A percentile compares a stretch with the other conserved stretches of the same genome.
Conservation (phyloP, 176 grass and related monocot species). For the Carex parvula region DNA sequence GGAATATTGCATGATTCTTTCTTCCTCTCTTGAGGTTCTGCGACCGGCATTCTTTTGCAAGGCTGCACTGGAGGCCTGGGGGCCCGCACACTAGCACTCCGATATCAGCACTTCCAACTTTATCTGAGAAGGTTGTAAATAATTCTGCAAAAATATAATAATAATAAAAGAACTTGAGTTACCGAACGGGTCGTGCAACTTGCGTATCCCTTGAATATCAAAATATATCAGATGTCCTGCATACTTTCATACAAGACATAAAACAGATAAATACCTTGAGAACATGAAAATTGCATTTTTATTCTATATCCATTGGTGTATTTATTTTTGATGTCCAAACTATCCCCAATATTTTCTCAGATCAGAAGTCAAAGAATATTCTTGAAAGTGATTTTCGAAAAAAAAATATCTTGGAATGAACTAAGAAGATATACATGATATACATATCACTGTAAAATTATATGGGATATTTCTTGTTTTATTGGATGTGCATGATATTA, state of each 20-base stretch:
- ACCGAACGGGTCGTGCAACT: not conserved
- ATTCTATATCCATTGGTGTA: not conserved
- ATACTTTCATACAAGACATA: not conserved
- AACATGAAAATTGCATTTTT: not conserved
- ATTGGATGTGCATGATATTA: not conserved
- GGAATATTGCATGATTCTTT: conserved; percentile 58
- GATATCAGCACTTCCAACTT: conserved; percentile 27
- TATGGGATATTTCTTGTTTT: not conserved
- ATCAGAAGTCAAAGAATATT: not conserved
- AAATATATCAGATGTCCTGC: not conserved
- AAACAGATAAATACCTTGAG: not conserved
- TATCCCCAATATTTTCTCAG: not conserved
- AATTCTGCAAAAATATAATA: conserved; percentile 20
- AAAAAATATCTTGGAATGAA: not conserved
- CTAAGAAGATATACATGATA: not conserved
- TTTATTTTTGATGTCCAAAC: not conserved
- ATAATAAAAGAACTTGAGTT: not conserved
- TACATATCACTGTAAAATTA: not conserved
- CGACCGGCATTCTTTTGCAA: conserved; percentile 74
- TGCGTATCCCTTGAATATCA: not conserved
- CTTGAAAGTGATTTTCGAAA: not conserved
- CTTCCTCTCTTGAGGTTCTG: conserved; percentile 48
- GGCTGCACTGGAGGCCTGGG: conserved; percentile 52
- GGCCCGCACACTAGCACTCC: conserved; percentile 79
- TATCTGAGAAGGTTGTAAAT: conserved; percentile 31